A percentile compares a stretch with the other conserved stretches of the same genome.
phyloP scores from a whole-genome alignment of 345 rosid species.

The Rhodamnia argentea region DNA sequence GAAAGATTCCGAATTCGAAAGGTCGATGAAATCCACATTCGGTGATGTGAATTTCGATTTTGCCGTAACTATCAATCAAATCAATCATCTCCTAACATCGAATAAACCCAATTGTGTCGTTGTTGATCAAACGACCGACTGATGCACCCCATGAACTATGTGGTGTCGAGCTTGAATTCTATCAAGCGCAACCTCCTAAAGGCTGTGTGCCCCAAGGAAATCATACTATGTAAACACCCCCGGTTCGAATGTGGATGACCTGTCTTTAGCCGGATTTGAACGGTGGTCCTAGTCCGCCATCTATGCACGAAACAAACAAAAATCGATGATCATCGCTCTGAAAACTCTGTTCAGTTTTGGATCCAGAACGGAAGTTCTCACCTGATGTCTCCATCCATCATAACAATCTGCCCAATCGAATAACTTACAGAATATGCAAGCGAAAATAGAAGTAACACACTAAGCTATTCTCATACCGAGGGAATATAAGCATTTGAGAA shows the following conservation, averaged over 20 bases:
- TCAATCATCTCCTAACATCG: neutral
- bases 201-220: neutral
- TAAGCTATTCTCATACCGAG: neutral
- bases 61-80: neutral
- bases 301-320: neutral
- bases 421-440: neutral
- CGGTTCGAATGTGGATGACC: neutral
- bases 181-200: neutral
- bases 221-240: neutral
- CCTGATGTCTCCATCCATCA: neutral
- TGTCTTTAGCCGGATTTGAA: neutral
- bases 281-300: neutral
- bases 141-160: neutral
- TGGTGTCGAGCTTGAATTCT: neutral
- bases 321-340: neutral
- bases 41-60: neutral
- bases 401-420: neutral
- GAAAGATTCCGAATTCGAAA: neutral
- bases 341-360: neutral
- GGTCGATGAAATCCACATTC: neutral
- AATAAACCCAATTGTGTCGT: neutral
- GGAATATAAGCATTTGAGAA: neutral
- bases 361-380: neutral
- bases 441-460: neutral
- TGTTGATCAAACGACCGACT: fast-evolving